Evolutionary conservation across 2,329 filamentous ascomycete species (phyloP), one percentile per base, ranked within the genome.

Genomic region (Zasmidium cellare): DNA sequence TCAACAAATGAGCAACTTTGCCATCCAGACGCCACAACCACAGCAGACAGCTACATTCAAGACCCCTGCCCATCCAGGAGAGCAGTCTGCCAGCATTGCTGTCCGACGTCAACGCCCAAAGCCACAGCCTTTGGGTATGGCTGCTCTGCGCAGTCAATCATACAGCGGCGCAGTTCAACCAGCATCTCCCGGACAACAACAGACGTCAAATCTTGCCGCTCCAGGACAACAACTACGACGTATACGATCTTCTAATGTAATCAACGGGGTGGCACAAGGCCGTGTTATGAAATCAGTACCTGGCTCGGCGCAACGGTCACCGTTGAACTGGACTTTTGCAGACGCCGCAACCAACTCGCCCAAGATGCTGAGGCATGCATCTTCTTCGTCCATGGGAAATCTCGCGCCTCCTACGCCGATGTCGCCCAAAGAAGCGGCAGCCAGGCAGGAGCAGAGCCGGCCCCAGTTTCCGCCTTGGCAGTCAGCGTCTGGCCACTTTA

Each of bases 141-240:
- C 71, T 48, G 72, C 76, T 12, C 57, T 70, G 51, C 73, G 79
- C 49, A 81, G 79, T 60, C 74, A 77, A 18, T 71, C 69, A 12
- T 69, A 70, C 56, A 68, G 61, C 55, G 66, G 63, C 35, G 59
- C 68, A 72, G 57, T 70, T 71, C 63, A 80, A 76, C 64, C 74
- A 70, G 31, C 70, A 71, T 75, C 58, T 71, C 78, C 76, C 1
- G 62, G 63, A 28, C 65, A 67, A 14, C 6, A 92, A 73, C 44
- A 55, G 92, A 72, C 2, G 87, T 50, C 51, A 38, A 87, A 46
- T 82, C 87, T 46, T 87, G 88, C 16, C 25, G 55, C 57, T 86
- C 87, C 75, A 91, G 89, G 67, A 82, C 88, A 62, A 92, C 84
- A 61, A 44, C 70, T 81, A 14, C 77, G 79, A 31, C 76, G 78